A percentile compares a stretch with the other conserved stretches of the same genome.
Conservation (phyloP, 768 basidiomycete genomes). For the Leccinellum rugosiceps region DNA sequence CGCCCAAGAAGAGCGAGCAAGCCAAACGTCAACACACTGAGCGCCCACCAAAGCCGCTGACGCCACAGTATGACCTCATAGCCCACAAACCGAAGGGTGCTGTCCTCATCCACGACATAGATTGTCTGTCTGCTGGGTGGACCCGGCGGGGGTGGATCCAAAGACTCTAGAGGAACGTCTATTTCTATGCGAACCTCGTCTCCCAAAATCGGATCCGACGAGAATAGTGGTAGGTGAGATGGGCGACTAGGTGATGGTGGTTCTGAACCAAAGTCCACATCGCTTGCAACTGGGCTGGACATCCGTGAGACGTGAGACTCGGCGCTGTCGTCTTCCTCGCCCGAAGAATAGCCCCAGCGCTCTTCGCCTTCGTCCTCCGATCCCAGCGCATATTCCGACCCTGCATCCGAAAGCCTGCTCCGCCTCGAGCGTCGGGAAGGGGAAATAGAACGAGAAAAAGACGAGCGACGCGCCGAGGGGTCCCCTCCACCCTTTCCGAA, state of each 20-base stretch:
- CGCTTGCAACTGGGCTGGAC: conserved; percentile 39
- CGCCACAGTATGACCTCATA: conserved; percentile 68
- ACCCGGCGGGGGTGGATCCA: conserved; percentile 73
- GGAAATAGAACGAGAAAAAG: conserved; percentile 54
- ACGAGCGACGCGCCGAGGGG: conserved; percentile 44
- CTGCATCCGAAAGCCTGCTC: conserved; percentile 50
- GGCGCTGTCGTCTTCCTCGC: conserved; percentile 62
- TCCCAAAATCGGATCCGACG: conserved; percentile 77
- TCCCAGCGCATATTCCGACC: conserved; percentile 56
- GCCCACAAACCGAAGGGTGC: conserved; percentile 81
- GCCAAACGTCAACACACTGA: conserved; percentile 69
- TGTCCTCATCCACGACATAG: conserved; percentile 87
- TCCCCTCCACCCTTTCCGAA: conserved; percentile 54
- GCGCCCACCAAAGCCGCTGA: conserved; percentile 64
- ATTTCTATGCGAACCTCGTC: conserved; percentile 83
- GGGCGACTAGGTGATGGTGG: conserved; percentile 52
- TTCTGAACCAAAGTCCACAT: conserved; percentile 70
- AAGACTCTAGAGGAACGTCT: conserved; percentile 56
- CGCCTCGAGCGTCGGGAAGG: conserved; percentile 48
- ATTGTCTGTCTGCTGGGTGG: conserved; percentile 85
- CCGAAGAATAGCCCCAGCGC: conserved; percentile 92
- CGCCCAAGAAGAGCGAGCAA: conserved; percentile 77
- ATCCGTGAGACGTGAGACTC: conserved; percentile 21
- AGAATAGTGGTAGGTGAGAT: conserved; percentile 60
- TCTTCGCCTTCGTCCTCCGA: conserved; percentile 61